Percentiles rank a stretch among this genome's conserved stretches.
Evolutionary conservation across 495 filamentous ascomycete species (phyloP).

Genomic region (Aspergillus steynii): DNA sequence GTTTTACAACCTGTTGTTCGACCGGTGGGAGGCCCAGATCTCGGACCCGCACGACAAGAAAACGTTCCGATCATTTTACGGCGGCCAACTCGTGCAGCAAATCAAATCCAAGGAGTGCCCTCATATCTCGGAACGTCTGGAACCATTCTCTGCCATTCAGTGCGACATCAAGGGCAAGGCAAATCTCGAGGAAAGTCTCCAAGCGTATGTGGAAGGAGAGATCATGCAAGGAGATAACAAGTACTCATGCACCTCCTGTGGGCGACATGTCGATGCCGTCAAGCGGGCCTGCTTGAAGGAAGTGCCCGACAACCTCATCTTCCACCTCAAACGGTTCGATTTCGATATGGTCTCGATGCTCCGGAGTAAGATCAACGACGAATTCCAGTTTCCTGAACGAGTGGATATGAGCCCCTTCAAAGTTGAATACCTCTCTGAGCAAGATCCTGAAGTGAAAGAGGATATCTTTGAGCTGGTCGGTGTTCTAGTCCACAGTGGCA

Average conservation of each 20-base stretch:
- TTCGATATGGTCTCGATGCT: slow-evolving; percentile 84
- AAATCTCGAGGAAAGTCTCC: slow-evolving; percentile 79
- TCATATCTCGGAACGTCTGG: slow-evolving; percentile 87
- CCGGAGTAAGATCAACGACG: slow-evolving; percentile 93
- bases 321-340: slow-evolving; percentile 95
- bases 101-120: slow-evolving; percentile 92
- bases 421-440: slow-evolving; percentile 76
- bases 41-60: slow-evolving; percentile 65
- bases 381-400: slow-evolving; percentile 78
- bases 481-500: slow-evolving; percentile 88
- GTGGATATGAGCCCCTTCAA: slow-evolving; percentile 94
- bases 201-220: slow-evolving; percentile 93
- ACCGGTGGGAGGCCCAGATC: slow-evolving; percentile 87
- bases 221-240: slow-evolving; percentile 99
- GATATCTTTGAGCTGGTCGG: slow-evolving; percentile 93
- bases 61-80: slow-evolving; percentile 80
- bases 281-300: slow-evolving; percentile 90
- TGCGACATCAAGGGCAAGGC: slow-evolving; percentile 96
- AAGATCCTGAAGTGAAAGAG: slow-evolving; percentile 45
- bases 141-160: slow-evolving; percentile 93
- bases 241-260: slow-evolving; percentile 93
- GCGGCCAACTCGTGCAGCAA: slow-evolving; percentile 90
- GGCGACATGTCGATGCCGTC: slow-evolving; percentile 88
- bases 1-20: slow-evolving; percentile 92
- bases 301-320: slow-evolving; percentile 91